Evolutionary conservation across 345 rosid species (phyloP), one percentile per base, ranked within the genome.

Genomic region (Anastatica hierochuntica): DNA sequence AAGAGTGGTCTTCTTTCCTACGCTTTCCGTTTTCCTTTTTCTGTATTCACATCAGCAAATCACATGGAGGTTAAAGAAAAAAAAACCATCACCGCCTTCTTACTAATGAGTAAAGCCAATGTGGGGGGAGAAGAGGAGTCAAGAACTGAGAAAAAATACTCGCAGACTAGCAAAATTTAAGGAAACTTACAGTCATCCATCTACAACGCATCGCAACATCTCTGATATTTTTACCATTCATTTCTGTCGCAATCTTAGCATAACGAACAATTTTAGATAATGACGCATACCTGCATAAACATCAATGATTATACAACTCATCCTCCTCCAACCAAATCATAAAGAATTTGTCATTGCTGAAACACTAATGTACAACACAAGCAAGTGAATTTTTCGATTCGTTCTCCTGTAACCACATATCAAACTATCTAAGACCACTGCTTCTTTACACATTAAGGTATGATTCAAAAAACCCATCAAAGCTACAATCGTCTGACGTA

Each of bases 171-270:
- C 33, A 43, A 33, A 49, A 21, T 10, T 19, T n/a, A n/a, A 5
- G 36, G 50, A 43, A 67, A 63, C 90, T 60, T 56, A 87, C 94
- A 72, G 55, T 73, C 83, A 84, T 84, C 96, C 96, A 87, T 76
- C 84, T 53, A 68, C 94, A 79, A 29, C 86, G 83, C 38, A 87
- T 53, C 0, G 96, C 94, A 48, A 87, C 94, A 58, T 87, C 96
- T 39, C 96, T 69, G 7, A 84, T 87, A 4, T 89, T 81, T 70
- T 87, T 87, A 68, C 75, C 84, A 51, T 78, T 79, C 70, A 87
- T 66, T 65, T 87, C 71, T 80, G 64, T 75, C 0, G 96, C 89
- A 55, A 87, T 87, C 79, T 81, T 87, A 2, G 89, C 89, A 75
- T 87, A 87, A n/a, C 84, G 86, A 53, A 72, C 68, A 8, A 87